Base-by-base conservation (phyloP, 2,329 filamentous ascomycete genomes). In the Cyanodermella asteris region DNA sequence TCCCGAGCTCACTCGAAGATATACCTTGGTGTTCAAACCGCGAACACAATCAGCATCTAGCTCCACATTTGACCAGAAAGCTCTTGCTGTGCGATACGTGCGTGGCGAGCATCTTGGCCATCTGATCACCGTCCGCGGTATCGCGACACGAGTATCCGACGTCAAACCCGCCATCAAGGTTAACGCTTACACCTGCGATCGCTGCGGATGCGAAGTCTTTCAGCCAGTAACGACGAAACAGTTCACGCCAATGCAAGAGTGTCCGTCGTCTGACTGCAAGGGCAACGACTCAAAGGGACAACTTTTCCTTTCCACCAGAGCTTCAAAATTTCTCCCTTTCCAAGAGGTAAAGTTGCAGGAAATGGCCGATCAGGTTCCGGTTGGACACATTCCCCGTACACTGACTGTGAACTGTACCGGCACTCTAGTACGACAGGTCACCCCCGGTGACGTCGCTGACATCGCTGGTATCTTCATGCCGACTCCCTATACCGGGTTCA, bases 321-420 rank as follows among this genome's bases (percentile, higher is more conserved):
- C 84, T 1, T 93, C 82, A 25, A 97, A 94, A 42, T 97, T 94
- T 43, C 55, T 91, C 41, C 81, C 87, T 4, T 97, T 97, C 56
- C 87, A 97, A 49, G 87, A 97, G 50, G 70, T 94, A 50, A 94
- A 94, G 55, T 81, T 97, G 28, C 87, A 97, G 50, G 87, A 97
- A 46, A 78, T 94, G 69, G 81, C 87, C n/a, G 87, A 97, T 46
- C 87, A 97, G 48, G 87, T 97, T 0, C 87, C 87, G 6, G 90
- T 97, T 34, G 87, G 87, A 25, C 87, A 97, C 45, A 97, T 97
- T 39, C 87, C 87, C 16, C 69, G 87, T 30, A 80, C 80, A 29
- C 55, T 97, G 33, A 94, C 84, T 0, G 57, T 97, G 13, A 66
- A 91, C 40, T 91, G 81, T 49, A 74, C 90, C 42, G 87, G 87